A percentile compares a stretch with the other conserved stretches of the same genome.
Conservation (phyloP, 2,329 filamentous ascomycete genomes). For the Cladosporium colombiae region DNA sequence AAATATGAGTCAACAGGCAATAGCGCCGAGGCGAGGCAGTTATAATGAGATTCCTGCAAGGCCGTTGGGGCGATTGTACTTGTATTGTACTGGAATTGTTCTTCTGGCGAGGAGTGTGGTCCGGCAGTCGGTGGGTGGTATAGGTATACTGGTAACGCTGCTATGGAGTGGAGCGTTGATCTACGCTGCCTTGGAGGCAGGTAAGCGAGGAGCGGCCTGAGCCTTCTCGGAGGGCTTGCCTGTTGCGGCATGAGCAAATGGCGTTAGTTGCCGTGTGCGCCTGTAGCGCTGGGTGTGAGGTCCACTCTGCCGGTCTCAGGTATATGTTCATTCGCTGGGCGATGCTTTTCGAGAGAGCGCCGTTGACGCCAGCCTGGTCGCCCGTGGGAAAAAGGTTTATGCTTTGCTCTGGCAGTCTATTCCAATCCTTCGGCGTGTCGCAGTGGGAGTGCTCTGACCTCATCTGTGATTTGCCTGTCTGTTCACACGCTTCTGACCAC, state of each 20-base stretch:
- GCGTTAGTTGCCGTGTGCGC: background rate
- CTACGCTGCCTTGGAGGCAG: background rate
- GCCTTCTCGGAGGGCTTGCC: slow-evolving; percentile 9
- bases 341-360: background rate
- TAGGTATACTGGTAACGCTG: background rate
- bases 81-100: background rate
- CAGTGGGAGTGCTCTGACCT: slow-evolving; percentile 2
- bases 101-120: background rate
- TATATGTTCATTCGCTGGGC: background rate
- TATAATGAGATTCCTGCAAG: background rate
- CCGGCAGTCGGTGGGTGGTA: background rate
- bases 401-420: background rate
- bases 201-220: background rate
- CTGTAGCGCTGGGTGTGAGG: background rate
- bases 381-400: slow-evolving; percentile 4
- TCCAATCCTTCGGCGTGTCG: background rate
- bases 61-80: background rate
- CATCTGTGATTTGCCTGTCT: slow-evolving; percentile 2
- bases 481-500: background rate
- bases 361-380: background rate
- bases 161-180: background rate
- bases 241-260: background rate
- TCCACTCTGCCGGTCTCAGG: background rate
- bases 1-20: slow-evolving; percentile 3
- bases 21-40: background rate